Evolutionary conservation across 352 stramenopile species (phyloP).

Genomic region (Phytophthora fragariaefolia): DNA sequence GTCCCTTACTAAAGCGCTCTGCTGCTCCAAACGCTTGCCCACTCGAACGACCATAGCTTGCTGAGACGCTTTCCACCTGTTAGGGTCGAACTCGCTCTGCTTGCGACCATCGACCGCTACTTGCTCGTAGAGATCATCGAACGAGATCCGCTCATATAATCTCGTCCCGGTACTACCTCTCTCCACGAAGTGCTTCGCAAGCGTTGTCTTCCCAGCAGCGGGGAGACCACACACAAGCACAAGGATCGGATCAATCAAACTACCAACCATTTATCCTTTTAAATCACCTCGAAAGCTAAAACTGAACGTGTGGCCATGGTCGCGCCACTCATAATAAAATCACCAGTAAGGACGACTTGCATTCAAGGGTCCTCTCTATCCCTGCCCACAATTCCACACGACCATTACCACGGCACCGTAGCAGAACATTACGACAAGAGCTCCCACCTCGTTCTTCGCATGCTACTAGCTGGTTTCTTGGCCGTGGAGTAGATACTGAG

Average conservation of each 20-base stretch:
- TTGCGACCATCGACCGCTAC: not conserved
- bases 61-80: constrained; percentile 61
- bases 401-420: constrained; percentile 4
- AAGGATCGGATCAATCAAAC: constrained; percentile 31
- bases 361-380: constrained; percentile 11
- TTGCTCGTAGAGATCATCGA: constrained; percentile 66
- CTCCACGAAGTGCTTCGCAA: constrained; percentile 42
- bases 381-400: constrained; percentile 12
- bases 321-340: constrained; percentile 11
- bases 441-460: constrained; percentile 22
- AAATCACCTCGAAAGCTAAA: constrained; percentile 18
- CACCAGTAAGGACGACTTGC: not conserved
- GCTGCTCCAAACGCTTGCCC: constrained; percentile 15
- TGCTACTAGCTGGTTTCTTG: constrained; percentile 31
- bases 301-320: no score
- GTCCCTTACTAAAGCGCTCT: not conserved
- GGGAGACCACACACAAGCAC: constrained; percentile 72
- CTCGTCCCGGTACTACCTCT: not conserved
- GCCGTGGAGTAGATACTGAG: constrained; percentile 49
- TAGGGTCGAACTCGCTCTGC: constrained; percentile 49
- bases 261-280: constrained; percentile 23
- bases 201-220: constrained; percentile 72
- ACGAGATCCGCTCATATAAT: constrained; percentile 52
- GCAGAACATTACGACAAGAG: constrained; percentile 3
- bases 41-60: constrained; percentile 49